A percentile compares a stretch with the other conserved stretches of the same genome.
Evolutionary conservation across 495 filamentous ascomycete species (phyloP).

Genomic region (Amorphotheca resinae): DNA sequence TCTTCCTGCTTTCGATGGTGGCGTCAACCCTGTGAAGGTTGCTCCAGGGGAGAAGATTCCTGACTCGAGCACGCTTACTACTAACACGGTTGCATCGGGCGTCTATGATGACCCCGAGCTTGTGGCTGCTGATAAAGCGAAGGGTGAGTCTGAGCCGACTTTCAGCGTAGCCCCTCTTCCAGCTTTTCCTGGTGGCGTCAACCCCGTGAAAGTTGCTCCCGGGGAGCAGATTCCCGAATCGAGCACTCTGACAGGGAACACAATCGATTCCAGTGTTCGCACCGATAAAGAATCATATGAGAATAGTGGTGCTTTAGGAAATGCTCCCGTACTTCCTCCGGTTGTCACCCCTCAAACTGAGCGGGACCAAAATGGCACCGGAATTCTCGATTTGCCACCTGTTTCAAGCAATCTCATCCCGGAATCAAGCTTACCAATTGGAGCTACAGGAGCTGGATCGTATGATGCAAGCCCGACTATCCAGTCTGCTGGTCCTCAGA

Average conservation of each 20-base stretch:
- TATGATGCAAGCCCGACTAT: conserved; percentile 37
- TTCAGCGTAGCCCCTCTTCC: conserved; percentile 64
- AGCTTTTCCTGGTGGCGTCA: conserved; percentile 62
- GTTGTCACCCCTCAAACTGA: conserved; percentile 32
- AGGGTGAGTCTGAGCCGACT: conserved; percentile 32
- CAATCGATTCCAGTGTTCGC: conserved; percentile 48
- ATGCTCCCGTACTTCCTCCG: conserved; percentile 29
- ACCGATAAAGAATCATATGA: conserved; percentile 62
- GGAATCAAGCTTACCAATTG: conserved; percentile 74
- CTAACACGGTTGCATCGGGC: conserved; percentile 40
- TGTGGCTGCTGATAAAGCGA: conserved; percentile 11
- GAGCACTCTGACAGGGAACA: conserved; percentile 37
- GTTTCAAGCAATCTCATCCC: conserved; percentile 58
- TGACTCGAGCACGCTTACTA: conserved; percentile 37
- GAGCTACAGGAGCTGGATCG: conserved; percentile 20
- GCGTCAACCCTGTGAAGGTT: conserved; percentile 68
- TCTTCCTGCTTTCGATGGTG: conserved; percentile 63
- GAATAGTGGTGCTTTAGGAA: conserved; percentile 46
- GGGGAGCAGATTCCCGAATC: conserved; percentile 64
- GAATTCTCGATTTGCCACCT: conserved; percentile 49
- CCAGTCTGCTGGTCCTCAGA: conserved; percentile 52
- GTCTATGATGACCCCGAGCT: conserved; percentile 36
- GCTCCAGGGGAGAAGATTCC: conserved; percentile 70
- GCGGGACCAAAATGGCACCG: conserved; percentile 33
- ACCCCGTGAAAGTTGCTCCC: conserved; percentile 66